phyloP scores from a whole-genome alignment of 208 protist genomes.

The Trypanosoma rangeli region DNA sequence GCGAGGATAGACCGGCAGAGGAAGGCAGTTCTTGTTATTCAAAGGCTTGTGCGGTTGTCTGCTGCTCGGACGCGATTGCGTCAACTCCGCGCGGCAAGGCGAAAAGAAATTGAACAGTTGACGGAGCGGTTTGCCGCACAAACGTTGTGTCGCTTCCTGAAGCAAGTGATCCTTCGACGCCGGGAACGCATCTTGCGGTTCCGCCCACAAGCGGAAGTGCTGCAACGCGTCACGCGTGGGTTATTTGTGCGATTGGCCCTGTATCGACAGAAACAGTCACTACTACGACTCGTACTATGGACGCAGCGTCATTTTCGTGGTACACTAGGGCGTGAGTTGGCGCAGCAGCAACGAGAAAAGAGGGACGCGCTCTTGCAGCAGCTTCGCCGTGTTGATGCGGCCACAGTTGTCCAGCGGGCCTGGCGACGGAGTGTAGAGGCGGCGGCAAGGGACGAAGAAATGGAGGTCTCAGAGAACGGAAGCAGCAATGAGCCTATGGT shows the following conservation, averaged over 20 bases:
- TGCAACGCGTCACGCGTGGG: conserved; percentile 32
- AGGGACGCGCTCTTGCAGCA: conserved; percentile 7
- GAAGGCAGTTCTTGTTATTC: conserved; percentile 34
- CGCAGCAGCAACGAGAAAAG: conserved; percentile 2
- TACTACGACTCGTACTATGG: conserved; percentile 1
- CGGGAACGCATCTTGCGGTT: conserved; percentile 19
- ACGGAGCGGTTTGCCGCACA: conserved; percentile 19
- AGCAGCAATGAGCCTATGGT: not conserved
- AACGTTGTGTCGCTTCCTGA: conserved; percentile 26
- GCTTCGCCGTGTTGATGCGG: conserved; percentile 38
- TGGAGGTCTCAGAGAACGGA: not conserved
- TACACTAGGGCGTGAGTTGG: conserved; percentile 15
- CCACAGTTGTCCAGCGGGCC: conserved; percentile 47
- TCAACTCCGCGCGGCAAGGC: conserved; percentile 12
- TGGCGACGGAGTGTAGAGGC: conserved; percentile 28
- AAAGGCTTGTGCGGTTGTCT: conserved; percentile 43
- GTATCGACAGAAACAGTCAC: not conserved
- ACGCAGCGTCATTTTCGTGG: conserved; percentile 15
- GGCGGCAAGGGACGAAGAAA: not conserved
- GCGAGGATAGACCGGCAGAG: conserved; percentile 13
- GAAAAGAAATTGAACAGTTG: not conserved
- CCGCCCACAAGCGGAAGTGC: conserved; percentile 7
- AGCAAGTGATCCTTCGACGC: conserved; percentile 9
- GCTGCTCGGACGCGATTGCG: conserved; percentile 8
- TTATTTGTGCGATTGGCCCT: conserved; percentile 12